These are phyloP conservation scores for Tolypocladium amazonense DNA, from an alignment of 2,329 filamentous ascomycete genomes.

Conservation along the genomic window DNA sequence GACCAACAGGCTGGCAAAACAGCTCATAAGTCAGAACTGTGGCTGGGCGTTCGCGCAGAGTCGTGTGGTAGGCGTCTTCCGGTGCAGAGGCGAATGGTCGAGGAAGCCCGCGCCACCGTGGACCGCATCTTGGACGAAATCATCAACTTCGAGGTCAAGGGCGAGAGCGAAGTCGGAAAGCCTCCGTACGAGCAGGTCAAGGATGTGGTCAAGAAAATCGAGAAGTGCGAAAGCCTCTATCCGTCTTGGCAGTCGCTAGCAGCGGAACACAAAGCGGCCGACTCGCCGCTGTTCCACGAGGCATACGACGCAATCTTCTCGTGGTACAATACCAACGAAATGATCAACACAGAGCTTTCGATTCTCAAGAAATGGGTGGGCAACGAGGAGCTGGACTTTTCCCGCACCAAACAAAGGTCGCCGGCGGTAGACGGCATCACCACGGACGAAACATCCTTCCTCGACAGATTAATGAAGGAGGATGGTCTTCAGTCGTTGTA, in stretches of 20 bases:
- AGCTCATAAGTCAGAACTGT: constrained; percentile 70
- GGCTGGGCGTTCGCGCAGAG: constrained; percentile 78
- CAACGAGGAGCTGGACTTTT: constrained; percentile 89
- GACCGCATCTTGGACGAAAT: constrained; percentile 76
- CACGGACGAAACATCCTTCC: constrained; percentile 80
- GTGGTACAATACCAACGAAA: constrained; percentile 93
- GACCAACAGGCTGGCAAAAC: constrained; percentile 47
- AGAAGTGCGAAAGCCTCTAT: constrained; percentile 77
- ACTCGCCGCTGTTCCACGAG: constrained; percentile 65
- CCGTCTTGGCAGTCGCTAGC: constrained; percentile 69
- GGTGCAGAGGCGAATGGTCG: constrained; percentile 77
- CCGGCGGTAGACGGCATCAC: constrained; percentile 57
- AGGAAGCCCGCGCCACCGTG: constrained; percentile 67
- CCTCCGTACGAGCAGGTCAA: constrained; percentile 79
- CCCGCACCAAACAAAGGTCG: constrained; percentile 59
- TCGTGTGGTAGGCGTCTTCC: constrained; percentile 74
- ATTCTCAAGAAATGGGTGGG: constrained; percentile 95
- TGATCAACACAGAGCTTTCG: constrained; percentile 89
- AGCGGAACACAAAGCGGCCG: constrained; percentile 63
- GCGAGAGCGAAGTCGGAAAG: constrained; percentile 84
- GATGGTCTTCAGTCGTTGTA: constrained; percentile 89
- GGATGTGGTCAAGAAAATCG: constrained; percentile 82
- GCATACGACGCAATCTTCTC: constrained; percentile 83
- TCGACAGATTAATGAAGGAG: constrained; percentile 91
- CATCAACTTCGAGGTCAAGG: constrained; percentile 87